Evolutionary conservation across 352 stramenopile species (phyloP).

Genomic region (Thalassiosira livingstoniorum): DNA sequence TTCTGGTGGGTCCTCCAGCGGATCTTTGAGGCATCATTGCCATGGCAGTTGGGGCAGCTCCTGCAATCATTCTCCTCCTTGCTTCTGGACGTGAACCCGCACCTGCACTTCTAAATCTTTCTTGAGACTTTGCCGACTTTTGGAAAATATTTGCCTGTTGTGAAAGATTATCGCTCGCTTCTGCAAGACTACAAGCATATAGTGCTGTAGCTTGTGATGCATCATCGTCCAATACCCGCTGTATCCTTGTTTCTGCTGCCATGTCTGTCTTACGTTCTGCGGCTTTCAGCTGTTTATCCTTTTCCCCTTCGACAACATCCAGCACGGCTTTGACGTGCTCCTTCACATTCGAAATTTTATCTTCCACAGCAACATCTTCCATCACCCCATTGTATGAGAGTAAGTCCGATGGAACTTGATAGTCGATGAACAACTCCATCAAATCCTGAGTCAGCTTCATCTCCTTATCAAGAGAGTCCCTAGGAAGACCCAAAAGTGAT

Average conservation of each 20-base stretch:
- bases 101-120: background rate
- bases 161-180: no score
- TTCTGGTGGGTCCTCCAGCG: background rate
- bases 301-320: constrained; percentile 76
- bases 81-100: background rate
- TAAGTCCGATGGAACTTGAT: constrained; percentile 86
- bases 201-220: no score
- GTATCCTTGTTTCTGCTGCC: constrained; percentile 30
- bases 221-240: constrained; percentile 12
- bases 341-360: constrained; percentile 80
- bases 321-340: constrained; percentile 78
- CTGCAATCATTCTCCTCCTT: background rate
- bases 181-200: no score
- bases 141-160: no score
- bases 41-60: background rate
- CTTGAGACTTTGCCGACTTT: no score
- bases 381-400: constrained; percentile 72
- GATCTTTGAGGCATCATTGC: background rate
- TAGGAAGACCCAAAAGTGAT: constrained; percentile 74
- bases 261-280: constrained; percentile 71
- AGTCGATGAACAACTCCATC: constrained; percentile 86
- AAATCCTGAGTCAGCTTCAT: constrained; percentile 87
- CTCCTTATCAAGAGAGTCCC: constrained; percentile 78
- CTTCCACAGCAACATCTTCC: constrained; percentile 35
- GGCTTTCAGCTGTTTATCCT: constrained; percentile 77